These are phyloP conservation scores for Kalmusia sp. DNA, from an alignment of 2,329 filamentous ascomycete species.

Conservation along the genomic window DNA sequence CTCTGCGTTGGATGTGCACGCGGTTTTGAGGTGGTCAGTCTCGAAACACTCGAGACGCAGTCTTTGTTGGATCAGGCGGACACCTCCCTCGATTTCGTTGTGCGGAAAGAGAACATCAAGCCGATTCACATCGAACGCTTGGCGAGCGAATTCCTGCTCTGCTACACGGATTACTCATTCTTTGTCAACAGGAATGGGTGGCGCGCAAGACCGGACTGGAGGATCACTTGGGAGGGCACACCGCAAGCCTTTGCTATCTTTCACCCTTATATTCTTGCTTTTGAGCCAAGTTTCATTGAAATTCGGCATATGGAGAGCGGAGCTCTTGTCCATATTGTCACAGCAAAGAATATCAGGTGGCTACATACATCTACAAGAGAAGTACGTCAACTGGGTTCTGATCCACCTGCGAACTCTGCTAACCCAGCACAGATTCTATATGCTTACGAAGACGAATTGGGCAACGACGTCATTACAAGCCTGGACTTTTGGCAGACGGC, in stretches of 20 bases:
- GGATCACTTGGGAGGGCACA: conserved; percentile 95
- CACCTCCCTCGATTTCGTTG: conserved; percentile 96
- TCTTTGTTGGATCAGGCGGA: conserved; percentile 96
- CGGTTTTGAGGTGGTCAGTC: conserved; percentile 95
- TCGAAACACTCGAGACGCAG: conserved; percentile 98
- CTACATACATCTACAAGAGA: conserved; percentile 96
- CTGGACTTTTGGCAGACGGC: conserved; percentile 86
- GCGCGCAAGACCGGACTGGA: conserved; percentile 95
- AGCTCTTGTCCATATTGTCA: conserved; percentile 90
- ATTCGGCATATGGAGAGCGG: conserved; percentile 94
- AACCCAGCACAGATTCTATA: conserved; percentile 78
- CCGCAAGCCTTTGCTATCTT: conserved; percentile 93
- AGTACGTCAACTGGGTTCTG: conserved; percentile 60
- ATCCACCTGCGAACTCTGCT: conserved; percentile 8
- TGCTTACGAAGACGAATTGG: conserved; percentile 93
- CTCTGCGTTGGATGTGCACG: conserved; percentile 94
- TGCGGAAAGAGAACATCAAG: conserved; percentile 88
- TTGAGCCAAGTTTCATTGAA: conserved; percentile 97
- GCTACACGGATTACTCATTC: conserved; percentile 98
- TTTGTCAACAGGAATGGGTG: conserved; percentile 99
- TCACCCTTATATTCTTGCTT: conserved; percentile 95
- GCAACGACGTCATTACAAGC: conserved; percentile 91
- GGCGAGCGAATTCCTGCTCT: conserved; percentile 95
- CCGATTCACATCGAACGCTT: conserved; percentile 97
- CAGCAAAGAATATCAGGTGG: conserved; percentile 96